Evolutionary conservation across 2,329 filamentous ascomycete genomes (phyloP), one percentile per base, ranked within the genome.

Genomic region (Fusarium chaquense): DNA sequence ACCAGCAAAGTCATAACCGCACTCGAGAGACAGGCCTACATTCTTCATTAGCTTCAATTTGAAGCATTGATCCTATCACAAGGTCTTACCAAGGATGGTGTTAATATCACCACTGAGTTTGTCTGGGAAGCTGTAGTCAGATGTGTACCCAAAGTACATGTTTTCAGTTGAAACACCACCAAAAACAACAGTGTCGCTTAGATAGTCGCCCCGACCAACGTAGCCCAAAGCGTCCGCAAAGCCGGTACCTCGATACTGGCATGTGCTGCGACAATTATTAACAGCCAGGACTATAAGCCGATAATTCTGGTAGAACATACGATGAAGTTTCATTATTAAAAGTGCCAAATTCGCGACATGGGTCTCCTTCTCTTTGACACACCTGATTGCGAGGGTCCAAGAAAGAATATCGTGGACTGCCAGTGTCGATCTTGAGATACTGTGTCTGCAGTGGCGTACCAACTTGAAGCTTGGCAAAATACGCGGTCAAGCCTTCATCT

Each of bases 221-320:
- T 18, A 52, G 3, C 58, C 36, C 16, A 61, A 13, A 5, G 55
- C 58, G 5, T 61, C 58, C 0, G 56, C 36, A 13, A 60, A 61
- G 6, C 11, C 20, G 5, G 11, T 1, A 0, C 58, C 44, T 12
- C 16, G 16, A 0, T 60, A 61, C 1, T 8, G 36, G 8, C 18
- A 44, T 22, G 58, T 61, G 1, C 58, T 61, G 1, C 1, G 2
- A 2, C 1, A 2, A 9, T 2, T 0, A 2, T 61, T 6, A 60
- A 28, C 11, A 3, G 12, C 2, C 1, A 5, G 4, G n/a, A 6
- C 0, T 6, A 4, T 0, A 13, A 4, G 3, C 5, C 0, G 0
- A 1, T 15, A 5, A 15, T 24, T 22, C 8, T 6, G 10, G 15
- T 15, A 1, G 2, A 1, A 6, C 54, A 7, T 44, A 61, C 58